A percentile compares a stretch with the other conserved stretches of the same genome.
Evolutionary conservation across 1,284 basidiomycete species (phyloP).

Genomic region (Ustilago cynodontis): DNA sequence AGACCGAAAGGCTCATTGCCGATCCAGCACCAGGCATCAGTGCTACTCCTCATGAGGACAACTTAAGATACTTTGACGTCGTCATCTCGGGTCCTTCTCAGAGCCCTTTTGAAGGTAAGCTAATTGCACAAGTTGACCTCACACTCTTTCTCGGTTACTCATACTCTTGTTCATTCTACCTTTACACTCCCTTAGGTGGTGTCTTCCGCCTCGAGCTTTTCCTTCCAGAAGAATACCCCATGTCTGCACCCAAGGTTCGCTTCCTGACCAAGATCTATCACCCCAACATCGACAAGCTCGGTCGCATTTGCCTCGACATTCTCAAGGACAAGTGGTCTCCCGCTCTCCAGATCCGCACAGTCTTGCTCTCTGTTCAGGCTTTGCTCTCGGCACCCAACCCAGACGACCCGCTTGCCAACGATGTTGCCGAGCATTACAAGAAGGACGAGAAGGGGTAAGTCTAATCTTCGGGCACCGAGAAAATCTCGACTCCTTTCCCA

Average conservation of each 20-base stretch:
- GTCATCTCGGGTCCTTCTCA: slow-evolving; percentile 93
- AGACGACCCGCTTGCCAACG: slow-evolving; percentile 95
- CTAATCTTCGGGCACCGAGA: background rate
- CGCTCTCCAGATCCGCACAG: slow-evolving; percentile 96
- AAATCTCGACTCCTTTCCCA: background rate
- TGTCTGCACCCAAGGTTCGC: slow-evolving; percentile 98
- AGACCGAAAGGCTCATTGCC: slow-evolving; percentile 93
- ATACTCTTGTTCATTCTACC: background rate
- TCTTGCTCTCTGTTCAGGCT: slow-evolving; percentile 95
- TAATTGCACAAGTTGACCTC: background rate
- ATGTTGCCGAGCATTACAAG: slow-evolving; percentile 97
- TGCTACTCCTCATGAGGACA: slow-evolving; percentile 94
- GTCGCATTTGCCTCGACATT: slow-evolving; percentile 97
- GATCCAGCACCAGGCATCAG: slow-evolving; percentile 97
- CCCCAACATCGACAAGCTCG: slow-evolving; percentile 99
- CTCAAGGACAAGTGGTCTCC: slow-evolving; percentile 99
- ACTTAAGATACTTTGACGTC: slow-evolving; percentile 98
- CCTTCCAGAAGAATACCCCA: slow-evolving; percentile 97
- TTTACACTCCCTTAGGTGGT: slow-evolving; percentile 72
- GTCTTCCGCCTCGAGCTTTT: slow-evolving; percentile 96
- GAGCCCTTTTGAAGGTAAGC: slow-evolving; percentile 82
- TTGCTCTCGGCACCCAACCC: slow-evolving; percentile 95
- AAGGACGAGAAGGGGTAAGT: slow-evolving; percentile 92
- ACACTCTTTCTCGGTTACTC: background rate
- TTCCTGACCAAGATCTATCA: slow-evolving; percentile 99